These are phyloP conservation scores for Hypoxylon sp. DNA, from an alignment of 2,329 filamentous ascomycete species.

Conservation along the genomic window DNA sequence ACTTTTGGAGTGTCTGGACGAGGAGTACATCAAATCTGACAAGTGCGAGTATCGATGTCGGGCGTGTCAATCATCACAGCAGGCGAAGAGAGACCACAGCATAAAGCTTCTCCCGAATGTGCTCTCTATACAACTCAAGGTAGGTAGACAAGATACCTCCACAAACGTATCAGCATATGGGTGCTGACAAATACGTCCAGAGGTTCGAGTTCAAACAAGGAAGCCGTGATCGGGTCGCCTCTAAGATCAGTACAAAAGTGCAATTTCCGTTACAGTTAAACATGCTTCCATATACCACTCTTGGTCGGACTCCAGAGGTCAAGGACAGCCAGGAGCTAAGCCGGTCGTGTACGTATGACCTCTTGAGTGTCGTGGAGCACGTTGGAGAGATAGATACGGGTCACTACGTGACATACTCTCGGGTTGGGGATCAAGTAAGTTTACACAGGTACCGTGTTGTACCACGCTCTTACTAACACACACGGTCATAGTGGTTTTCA, in stretches of 20 bases:
- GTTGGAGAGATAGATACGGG: slow-evolving; percentile 91
- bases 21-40: slow-evolving; percentile 88
- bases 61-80: slow-evolving; percentile 80
- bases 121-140: slow-evolving; percentile 92
- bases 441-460: not conserved
- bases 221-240: slow-evolving; percentile 74
- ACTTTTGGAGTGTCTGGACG: slow-evolving; percentile 79
- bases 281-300: slow-evolving; percentile 88
- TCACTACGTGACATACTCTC: slow-evolving; percentile 90
- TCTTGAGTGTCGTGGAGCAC: slow-evolving; percentile 91
- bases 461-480: slow-evolving; percentile 30
- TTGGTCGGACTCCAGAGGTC: slow-evolving; percentile 63
- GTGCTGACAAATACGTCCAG: slow-evolving; percentile 50
- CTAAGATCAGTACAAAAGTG: slow-evolving; percentile 89
- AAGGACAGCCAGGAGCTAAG: slow-evolving; percentile 67
- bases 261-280: slow-evolving; percentile 89
- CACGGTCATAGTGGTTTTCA: slow-evolving; percentile 79
- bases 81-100: slow-evolving; percentile 84
- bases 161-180: not conserved
- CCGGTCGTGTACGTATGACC: slow-evolving; percentile 82
- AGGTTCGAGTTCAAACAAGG: slow-evolving; percentile 80
- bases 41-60: slow-evolving; percentile 90
- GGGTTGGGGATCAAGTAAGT: slow-evolving; percentile 77
- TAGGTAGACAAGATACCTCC: slow-evolving; percentile 53
- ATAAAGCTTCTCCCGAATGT: slow-evolving; percentile 90